These are phyloP conservation scores for Irpex sp. DNA, from an alignment of 1,284 basidiomycete species.

Conservation along the genomic window DNA sequence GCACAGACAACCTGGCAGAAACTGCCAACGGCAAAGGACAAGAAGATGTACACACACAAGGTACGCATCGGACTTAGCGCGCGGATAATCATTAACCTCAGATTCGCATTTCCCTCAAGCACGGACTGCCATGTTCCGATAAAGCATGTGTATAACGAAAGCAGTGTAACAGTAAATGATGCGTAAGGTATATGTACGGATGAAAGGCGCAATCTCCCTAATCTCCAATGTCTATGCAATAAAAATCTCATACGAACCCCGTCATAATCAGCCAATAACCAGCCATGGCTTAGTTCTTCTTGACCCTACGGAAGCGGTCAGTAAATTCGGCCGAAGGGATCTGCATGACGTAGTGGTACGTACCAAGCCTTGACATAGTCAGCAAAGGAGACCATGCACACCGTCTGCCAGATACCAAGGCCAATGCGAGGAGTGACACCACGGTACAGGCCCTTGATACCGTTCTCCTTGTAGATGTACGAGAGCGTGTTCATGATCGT, in stretches of 20 bases:
- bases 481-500: slow-evolving; percentile 89
- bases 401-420: slow-evolving; percentile 94
- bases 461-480: slow-evolving; percentile 96
- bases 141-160: background rate
- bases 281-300: slow-evolving; percentile 20
- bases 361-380: slow-evolving; percentile 89
- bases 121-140: background rate
- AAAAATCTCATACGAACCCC: background rate
- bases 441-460: slow-evolving; percentile 95
- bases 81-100: background rate
- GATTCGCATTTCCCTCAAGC: background rate
- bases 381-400: slow-evolving; percentile 98
- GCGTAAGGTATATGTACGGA: background rate
- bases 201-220: background rate
- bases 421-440: slow-evolving; percentile 97
- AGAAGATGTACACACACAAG: background rate
- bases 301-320: slow-evolving; percentile 28
- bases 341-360: slow-evolving; percentile 20
- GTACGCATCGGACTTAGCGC: background rate
- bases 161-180: background rate
- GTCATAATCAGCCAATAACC: background rate
- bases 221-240: background rate
- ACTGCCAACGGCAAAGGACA: background rate
- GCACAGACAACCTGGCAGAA: background rate
- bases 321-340: background rate